Conservation (phyloP, 768 basidiomycete genomes). For the Russula brevipes region DNA sequence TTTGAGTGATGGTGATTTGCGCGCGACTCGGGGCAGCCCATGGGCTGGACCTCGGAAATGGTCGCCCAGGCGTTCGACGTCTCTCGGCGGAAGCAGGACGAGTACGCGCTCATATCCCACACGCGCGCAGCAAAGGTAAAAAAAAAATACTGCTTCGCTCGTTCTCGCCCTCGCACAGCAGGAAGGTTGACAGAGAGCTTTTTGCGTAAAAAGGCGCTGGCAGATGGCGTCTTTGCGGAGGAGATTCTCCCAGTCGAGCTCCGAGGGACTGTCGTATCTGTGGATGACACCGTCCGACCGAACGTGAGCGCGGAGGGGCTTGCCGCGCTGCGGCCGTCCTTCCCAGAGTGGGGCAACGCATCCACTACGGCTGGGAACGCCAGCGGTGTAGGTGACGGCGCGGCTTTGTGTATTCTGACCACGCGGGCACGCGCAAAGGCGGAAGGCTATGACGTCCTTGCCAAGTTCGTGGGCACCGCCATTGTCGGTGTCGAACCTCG, state of each 20-base stretch:
- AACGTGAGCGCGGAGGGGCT: constrained; percentile 79
- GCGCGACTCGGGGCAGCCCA: constrained; percentile 46
- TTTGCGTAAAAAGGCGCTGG: constrained; percentile 45
- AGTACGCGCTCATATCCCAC: constrained; percentile 86
- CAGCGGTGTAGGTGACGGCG: constrained; percentile 89
- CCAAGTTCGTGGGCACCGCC: constrained; percentile 73
- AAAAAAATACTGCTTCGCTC: constrained; percentile 26
- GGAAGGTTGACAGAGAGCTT: not conserved
- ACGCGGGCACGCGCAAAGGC: constrained; percentile 71
- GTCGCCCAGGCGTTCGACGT: constrained; percentile 77
- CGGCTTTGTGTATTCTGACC: constrained; percentile 76
- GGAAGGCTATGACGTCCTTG: constrained; percentile 74
- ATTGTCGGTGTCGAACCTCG: constrained; percentile 78
- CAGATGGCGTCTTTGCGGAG: constrained; percentile 67
- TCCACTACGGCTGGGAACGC: constrained; percentile 82
- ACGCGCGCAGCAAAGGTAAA: constrained; percentile 64
- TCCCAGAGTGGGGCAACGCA: constrained; percentile 69
- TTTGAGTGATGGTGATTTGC: constrained; percentile 6
- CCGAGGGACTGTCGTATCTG: constrained; percentile 57
- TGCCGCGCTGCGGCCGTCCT: constrained; percentile 76
- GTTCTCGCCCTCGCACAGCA: constrained; percentile 1
- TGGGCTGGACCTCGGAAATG: constrained; percentile 96
- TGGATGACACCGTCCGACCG: constrained; percentile 83
- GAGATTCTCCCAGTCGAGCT: constrained; percentile 89
- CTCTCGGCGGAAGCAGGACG: constrained; percentile 78